Evolutionary conservation across 1,284 basidiomycete genomes (phyloP).

Genomic region (Naganishia liquefaciens): DNA sequence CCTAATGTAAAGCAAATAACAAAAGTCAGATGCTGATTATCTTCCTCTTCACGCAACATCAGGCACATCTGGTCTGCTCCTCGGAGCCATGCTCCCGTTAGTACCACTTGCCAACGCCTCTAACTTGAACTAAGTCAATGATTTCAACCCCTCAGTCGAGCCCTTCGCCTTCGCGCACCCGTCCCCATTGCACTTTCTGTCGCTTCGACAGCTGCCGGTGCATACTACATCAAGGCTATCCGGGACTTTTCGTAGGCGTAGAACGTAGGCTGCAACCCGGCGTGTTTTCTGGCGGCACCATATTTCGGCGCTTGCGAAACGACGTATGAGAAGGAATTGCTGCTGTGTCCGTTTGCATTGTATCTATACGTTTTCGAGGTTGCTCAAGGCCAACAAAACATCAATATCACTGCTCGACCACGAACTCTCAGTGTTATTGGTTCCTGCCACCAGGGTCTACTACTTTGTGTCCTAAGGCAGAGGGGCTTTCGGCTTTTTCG

Average conservation of each 20-base stretch:
- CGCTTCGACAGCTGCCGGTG: constrained; percentile 30
- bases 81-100: constrained; percentile 30
- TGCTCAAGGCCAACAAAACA: background rate
- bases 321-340: no score
- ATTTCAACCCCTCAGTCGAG: constrained; percentile 18
- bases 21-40: background rate
- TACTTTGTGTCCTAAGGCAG: no score
- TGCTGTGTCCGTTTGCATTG: background rate
- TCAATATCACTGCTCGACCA: no score
- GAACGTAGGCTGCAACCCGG: no score
- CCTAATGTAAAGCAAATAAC: no score
- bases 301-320: no score
- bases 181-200: constrained; percentile 32
- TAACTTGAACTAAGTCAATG: background rate
- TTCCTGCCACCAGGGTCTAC: no score
- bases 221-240: constrained; percentile 34
- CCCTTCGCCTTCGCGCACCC: constrained; percentile 28
- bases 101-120: background rate
- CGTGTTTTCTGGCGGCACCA: background rate
- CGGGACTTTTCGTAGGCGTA: constrained; percentile 25
- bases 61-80: constrained; percentile 27
- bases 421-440: no score
- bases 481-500: no score
- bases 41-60: background rate
- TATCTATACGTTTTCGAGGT: background rate